Conservation (phyloP, 257 asterid species). For the Coffea eugenioides region DNA sequence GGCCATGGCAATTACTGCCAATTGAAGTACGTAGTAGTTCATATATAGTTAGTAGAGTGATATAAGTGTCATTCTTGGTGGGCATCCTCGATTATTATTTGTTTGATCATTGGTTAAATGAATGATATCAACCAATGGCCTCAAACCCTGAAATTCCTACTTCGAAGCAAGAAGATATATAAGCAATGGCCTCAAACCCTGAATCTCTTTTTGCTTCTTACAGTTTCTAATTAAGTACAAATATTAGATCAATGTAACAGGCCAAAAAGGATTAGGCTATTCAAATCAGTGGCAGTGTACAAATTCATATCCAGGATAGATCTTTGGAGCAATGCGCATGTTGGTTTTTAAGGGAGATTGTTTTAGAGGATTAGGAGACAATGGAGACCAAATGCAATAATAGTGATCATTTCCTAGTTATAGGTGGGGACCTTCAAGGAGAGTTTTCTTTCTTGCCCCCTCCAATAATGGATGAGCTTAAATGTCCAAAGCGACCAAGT, state of each 20-base stretch:
- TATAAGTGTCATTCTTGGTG: background rate
- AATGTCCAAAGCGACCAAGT: constrained; percentile 12
- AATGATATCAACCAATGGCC: background rate
- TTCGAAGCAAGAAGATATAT: background rate
- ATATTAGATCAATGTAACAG: background rate
- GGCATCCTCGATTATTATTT: background rate
- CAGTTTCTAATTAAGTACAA: no score
- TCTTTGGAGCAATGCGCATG: constrained; percentile 23
- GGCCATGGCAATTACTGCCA: background rate
- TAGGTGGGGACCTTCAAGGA: constrained; percentile 14
- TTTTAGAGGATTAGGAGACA: constrained; percentile 26
- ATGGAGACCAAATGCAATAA: constrained; percentile 19
- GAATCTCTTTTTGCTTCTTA: no score
- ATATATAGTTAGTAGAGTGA: background rate
- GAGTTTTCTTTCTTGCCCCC: background rate
- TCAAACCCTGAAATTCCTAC: background rate
- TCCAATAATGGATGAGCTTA: background rate
- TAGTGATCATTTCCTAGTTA: background rate
- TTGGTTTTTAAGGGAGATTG: constrained; percentile 20
- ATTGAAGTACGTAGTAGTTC: background rate
- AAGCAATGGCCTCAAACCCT: background rate
- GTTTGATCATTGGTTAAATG: background rate
- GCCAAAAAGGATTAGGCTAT: background rate
- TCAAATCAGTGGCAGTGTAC: constrained; percentile 1
- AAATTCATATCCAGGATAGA: constrained; percentile 32